Evolutionary conservation across 1,284 basidiomycete genomes (phyloP), one percentile per base, ranked within the genome.

Genomic region (Ustilago vetiveriae): DNA sequence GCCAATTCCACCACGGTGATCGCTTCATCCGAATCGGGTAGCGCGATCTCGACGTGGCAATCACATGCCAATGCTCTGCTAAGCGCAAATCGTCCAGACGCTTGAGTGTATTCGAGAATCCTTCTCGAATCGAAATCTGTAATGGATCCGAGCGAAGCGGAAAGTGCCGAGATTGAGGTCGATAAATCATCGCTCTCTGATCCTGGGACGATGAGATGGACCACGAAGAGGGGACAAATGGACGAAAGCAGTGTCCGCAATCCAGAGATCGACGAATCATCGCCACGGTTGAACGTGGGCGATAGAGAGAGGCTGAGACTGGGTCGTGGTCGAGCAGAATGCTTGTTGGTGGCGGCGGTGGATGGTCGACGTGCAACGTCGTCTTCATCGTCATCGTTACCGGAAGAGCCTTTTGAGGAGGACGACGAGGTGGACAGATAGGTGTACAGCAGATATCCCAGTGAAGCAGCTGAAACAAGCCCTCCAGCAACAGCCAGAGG

Each of bases 1-100:
- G 14, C 43, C 37, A 71, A 30, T 36, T 71, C 57, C 10, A 19
- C 32, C 16, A 59, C 24, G 7, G 63, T 62, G 0, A 13, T 23
- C 1, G 4, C 24, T 17, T 70, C 56, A 14, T 23, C 33, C 2
- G 33, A 30, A 0, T 24, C 38, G 10, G 49, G 46, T 0, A 66
- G 40, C 3, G 44, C 21, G 4, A 71, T n/a, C 17, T 71, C 62
- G 43, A 62, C 45, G 17, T 71, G 68, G 26, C 62, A 66, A 43
- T 71, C 68, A 44, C 68, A 71, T 0, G 68, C 56, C 3, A 71
- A 47, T 1, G 68, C 68, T 2, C 68, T 30, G n/a, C 40, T 29
- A 13, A 71, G 50, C 13, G 68, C 62, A 11, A 60, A 71, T 4
- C 68, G 41, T 0, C 62, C 68, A 2, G 30, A 17, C 19, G 37